Conservation (phyloP, 352 stramenopile genomes). For the Peronosclerospora sorghi region DNA sequence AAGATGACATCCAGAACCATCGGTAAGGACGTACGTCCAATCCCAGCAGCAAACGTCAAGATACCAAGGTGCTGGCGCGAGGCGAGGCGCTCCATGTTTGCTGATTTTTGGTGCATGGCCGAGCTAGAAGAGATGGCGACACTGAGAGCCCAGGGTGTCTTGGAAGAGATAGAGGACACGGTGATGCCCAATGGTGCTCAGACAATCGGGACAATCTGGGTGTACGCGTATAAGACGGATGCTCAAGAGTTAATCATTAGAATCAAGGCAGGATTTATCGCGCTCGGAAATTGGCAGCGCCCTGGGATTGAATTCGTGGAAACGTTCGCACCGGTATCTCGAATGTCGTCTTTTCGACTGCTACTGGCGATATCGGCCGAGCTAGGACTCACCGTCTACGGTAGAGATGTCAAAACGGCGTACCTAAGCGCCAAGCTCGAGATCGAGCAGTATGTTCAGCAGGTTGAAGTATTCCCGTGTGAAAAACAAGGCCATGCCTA, state of each 20-base stretch:
- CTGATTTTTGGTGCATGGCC: no score
- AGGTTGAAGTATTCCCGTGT: neutral
- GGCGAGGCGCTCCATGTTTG: no score
- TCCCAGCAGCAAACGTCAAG: no score
- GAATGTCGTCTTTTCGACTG: conserved; percentile 1
- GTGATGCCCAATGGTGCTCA: no score
- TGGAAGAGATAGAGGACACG: no score
- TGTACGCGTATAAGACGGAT: neutral
- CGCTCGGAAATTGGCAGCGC: conserved; percentile 1
- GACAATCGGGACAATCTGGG: neutral
- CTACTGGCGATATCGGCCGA: neutral
- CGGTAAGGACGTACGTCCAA: no score
- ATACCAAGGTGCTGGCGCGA: no score
- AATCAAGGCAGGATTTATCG: neutral
- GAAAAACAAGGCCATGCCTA: neutral
- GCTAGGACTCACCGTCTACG: neutral
- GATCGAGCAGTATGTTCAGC: conserved; percentile 1
- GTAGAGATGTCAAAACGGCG: conserved; percentile 2
- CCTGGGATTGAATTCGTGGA: conserved; percentile 1
- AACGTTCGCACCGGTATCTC: neutral
- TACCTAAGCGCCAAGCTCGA: conserved; percentile 1
- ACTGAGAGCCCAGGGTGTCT: no score
- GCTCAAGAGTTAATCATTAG: neutral
- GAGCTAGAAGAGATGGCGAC: no score
- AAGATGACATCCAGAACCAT: no score